Base-by-base conservation (phyloP, 768 basidiomycete genomes). In the Mycena capillaripes region DNA sequence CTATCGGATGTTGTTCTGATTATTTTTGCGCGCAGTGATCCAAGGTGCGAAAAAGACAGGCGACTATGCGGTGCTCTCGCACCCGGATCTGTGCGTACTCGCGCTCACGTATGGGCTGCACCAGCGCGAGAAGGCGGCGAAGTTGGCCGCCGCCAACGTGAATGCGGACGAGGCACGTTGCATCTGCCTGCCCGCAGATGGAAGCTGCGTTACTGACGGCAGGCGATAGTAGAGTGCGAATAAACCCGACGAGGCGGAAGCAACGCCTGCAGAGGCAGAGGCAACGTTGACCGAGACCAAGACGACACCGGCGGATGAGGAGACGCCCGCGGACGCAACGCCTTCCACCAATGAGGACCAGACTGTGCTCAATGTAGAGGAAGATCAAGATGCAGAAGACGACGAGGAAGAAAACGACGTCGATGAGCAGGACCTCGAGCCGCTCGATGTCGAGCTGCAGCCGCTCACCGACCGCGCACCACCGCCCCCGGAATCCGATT, bases 31-130 rank as follows among this genome's bases (percentile, higher is more conserved):
- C 4, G 38, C 78, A 98, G 98, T 97, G 5, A 95, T 94, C 66
- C 92, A 93, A 72, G 92, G 91, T 82, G 95, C 98, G 4, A 97
- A 96, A 86, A 95, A 95, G 86, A 97, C 97, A 0, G 98, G 98
- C 79, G 98, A 99, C 82, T 97, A 96, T 79, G 86, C 95, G 50
- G 97, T 96, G 56, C 87, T 99, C 44, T 98, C 96, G 17, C 90
- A 93, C 81, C 88, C 97, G 17, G 98, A 99, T 91, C 81, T 99
- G 48, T 92, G 93, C 76, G 91, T 99, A 42, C 83, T 99, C 59
- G 97, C 98, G 1, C 85, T 99, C 76, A 96, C 97, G 8, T 92
- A 94, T 79, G 88, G 91, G 27, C 83, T 97, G 66, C 90, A 95
- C 76, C 84, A 78, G 88, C 77, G 52, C 66, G 78, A 65, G 76